phyloP scores from a whole-genome alignment of 192 early-diverging fungal genomes.

The Coemansia sp. region DNA sequence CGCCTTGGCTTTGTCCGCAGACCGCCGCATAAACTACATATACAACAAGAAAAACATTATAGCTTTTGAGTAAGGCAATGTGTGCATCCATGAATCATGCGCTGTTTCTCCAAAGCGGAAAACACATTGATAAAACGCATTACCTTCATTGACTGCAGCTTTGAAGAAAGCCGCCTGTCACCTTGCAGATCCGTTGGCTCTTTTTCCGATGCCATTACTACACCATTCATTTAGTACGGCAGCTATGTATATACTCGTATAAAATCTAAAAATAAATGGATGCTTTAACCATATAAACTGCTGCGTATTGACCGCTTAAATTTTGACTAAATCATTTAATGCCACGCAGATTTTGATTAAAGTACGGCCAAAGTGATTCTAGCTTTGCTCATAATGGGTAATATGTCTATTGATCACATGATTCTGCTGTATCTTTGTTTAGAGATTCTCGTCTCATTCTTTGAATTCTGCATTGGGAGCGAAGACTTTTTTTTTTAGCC shows the following conservation, averaged over 20 bases:
- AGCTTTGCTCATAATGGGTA: background rate
- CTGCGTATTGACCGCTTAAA: background rate
- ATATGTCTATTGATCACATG: background rate
- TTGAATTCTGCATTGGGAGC: too few relatives aligned
- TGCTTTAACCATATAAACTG: background rate
- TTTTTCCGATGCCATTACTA: background rate
- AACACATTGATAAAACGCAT: too few relatives aligned
- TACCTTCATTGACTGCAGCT: slow-evolving; percentile 27
- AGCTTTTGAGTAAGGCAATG: background rate
- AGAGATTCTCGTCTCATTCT: too few relatives aligned
- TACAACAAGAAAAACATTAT: background rate
- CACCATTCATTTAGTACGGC: background rate
- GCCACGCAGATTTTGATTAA: background rate
- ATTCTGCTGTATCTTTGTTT: background rate
- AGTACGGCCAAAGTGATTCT: background rate
- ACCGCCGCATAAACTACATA: slow-evolving; percentile 53
- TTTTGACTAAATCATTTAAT: too few relatives aligned
- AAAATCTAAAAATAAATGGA: background rate
- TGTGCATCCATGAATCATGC: background rate
- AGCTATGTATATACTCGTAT: background rate
- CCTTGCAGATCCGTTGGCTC: background rate
- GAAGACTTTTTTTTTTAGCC: background rate
- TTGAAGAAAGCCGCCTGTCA: slow-evolving; percentile 9
- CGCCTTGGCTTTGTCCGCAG: slow-evolving; percentile 29
- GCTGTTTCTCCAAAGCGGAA: background rate